Evolutionary conservation across 148 eudicot species (phyloP).

Genomic region (Heliamphora exappendiculata): DNA sequence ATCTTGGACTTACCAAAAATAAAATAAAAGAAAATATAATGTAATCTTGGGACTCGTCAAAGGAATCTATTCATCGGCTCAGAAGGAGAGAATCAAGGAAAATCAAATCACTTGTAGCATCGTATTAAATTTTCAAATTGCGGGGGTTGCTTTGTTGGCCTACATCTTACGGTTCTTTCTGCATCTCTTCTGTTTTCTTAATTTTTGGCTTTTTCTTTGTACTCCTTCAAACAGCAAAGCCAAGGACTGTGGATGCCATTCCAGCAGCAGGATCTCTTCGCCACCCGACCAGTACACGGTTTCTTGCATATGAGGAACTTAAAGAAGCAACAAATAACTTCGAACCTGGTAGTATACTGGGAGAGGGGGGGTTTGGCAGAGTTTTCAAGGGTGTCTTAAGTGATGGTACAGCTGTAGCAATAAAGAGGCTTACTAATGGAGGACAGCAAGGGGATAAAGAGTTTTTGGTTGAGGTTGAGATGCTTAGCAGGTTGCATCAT

Average conservation of each 20-base stretch:
- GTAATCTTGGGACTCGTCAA: not conserved
- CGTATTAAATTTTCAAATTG: not conserved
- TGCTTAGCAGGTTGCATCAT: conserved; percentile 97
- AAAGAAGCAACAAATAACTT: conserved; percentile 89
- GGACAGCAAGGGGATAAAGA: conserved; percentile 96
- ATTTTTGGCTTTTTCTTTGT: not conserved
- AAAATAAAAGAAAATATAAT: no score
- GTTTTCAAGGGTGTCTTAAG: conserved; percentile 82
- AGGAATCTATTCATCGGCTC: not conserved
- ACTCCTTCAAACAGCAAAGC: conserved; percentile 34
- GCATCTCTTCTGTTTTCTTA: conserved; percentile 3
- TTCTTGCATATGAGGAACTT: conserved; percentile 80
- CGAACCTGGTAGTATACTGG: conserved; percentile 64
- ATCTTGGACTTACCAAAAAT: no score
- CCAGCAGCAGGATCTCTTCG: conserved; percentile 65
- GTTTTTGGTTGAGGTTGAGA: conserved; percentile 87
- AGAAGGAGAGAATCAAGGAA: not conserved
- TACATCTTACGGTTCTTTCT: not conserved
- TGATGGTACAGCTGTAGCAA: conserved; percentile 91
- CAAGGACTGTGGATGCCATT: conserved; percentile 42
- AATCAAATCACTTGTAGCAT: not conserved
- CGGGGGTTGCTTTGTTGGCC: not conserved
- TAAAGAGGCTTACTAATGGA: conserved; percentile 83
- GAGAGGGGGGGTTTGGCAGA: conserved; percentile 97
- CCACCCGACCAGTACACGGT: conserved; percentile 85